Percentiles rank a stretch among this genome's conserved stretches.
Conservation (phyloP, 306 rosid species). For the Trifolium repens region DNA sequence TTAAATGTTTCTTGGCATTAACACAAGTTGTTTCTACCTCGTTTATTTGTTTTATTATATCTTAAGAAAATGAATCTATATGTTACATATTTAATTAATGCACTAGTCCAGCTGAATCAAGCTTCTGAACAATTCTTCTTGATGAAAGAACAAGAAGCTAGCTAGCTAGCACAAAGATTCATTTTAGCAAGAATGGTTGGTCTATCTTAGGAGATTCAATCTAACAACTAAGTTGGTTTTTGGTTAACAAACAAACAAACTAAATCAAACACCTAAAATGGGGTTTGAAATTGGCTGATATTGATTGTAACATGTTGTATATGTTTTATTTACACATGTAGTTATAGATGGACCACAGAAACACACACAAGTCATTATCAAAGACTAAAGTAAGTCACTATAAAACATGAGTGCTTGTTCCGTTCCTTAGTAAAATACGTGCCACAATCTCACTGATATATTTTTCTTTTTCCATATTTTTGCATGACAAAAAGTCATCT, state of each 20-base stretch:
- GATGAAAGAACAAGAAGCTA: slow-evolving; percentile 23
- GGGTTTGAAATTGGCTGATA: slow-evolving; percentile 39
- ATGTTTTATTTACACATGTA: background rate
- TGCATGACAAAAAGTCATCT: slow-evolving; percentile 42
- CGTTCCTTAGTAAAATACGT: slow-evolving; percentile 21
- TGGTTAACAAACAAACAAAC: slow-evolving; percentile 31
- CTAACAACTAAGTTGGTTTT: slow-evolving; percentile 30
- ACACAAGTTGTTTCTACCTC: background rate
- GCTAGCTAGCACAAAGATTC: slow-evolving; percentile 31
- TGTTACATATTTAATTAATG: slow-evolving; percentile 27
- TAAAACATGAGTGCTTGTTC: slow-evolving; percentile 36
- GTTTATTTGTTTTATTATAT: slow-evolving; percentile 27
- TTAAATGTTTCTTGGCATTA: slow-evolving; percentile 29
- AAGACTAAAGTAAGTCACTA: slow-evolving; percentile 45
- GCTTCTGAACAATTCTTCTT: background rate
- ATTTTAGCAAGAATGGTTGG: slow-evolving; percentile 26
- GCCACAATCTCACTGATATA: slow-evolving; percentile 34
- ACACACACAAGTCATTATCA: slow-evolving; percentile 47
- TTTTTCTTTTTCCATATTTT: slow-evolving; percentile 11
- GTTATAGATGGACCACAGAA: slow-evolving; percentile 41
- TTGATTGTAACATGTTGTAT: slow-evolving; percentile 11
- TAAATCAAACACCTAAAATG: slow-evolving; percentile 33
- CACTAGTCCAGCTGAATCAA: background rate
- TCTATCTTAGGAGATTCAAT: slow-evolving; percentile 15
- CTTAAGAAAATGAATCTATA: background rate